Percentiles rank a stretch among this genome's conserved stretches.
Evolutionary conservation across 2,329 filamentous ascomycete genomes (phyloP).

Genomic region (Aureobasidium zeae): DNA sequence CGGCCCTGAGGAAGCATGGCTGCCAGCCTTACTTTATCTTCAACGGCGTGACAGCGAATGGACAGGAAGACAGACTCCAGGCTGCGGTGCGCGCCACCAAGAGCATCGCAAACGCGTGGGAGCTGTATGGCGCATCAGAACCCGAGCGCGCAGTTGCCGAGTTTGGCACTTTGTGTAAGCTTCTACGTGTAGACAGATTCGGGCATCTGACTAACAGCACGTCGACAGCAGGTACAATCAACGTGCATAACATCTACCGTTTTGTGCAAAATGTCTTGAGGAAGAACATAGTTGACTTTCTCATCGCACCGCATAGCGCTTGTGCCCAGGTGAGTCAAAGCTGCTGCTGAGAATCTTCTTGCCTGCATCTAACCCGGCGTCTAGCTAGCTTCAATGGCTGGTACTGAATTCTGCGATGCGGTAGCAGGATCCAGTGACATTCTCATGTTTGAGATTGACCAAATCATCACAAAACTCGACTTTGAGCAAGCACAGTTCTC

Average conservation of each 20-base stretch:
- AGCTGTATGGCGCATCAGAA: slow-evolving; percentile 70
- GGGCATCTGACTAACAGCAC: no score
- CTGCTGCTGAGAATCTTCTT: neutral
- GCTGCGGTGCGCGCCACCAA: slow-evolving; percentile 19
- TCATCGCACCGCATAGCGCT: slow-evolving; percentile 80
- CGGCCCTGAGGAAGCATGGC: slow-evolving; percentile 54
- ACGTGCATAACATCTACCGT: slow-evolving; percentile 62
- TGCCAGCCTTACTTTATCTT: slow-evolving; percentile 86
- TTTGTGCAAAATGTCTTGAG: slow-evolving; percentile 67
- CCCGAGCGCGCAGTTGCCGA: slow-evolving; percentile 71
- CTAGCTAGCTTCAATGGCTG: slow-evolving; percentile 15
- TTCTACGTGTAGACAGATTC: no score
- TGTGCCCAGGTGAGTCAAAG: slow-evolving; percentile 61
- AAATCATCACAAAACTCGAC: slow-evolving; percentile 59
- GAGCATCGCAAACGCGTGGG: slow-evolving; percentile 59
- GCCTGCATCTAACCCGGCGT: slow-evolving; percentile 21
- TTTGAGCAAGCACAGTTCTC: slow-evolving; percentile 59
- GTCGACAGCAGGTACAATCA: slow-evolving; percentile 57
- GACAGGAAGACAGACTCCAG: slow-evolving; percentile 16
- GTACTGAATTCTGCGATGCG: slow-evolving; percentile 53
- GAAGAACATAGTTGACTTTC: slow-evolving; percentile 60
- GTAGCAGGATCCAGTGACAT: slow-evolving; percentile 79
- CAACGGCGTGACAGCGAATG: slow-evolving; percentile 68
- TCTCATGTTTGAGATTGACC: slow-evolving; percentile 74
- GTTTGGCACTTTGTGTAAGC: slow-evolving; percentile 57